A percentile compares a stretch with the other conserved stretches of the same genome.
phyloP scores from a whole-genome alignment of 768 basidiomycete genomes.

The Aureoboletus auriporus region DNA sequence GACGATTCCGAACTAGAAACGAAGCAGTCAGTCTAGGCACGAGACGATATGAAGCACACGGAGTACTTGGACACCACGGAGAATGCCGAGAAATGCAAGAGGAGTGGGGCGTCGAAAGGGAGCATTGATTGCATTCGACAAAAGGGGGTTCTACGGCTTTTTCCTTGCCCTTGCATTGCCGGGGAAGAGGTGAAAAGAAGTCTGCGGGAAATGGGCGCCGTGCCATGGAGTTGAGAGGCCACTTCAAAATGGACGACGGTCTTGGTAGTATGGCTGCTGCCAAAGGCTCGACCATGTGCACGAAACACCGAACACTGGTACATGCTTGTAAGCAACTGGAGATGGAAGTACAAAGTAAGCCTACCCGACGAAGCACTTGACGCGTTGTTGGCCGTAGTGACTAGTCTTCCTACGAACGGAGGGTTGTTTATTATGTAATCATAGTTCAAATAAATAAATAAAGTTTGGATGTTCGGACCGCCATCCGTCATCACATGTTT shows the following conservation, averaged over 20 bases:
- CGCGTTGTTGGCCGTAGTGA: not conserved
- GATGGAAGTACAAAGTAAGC: not conserved
- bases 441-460: conserved; percentile 1
- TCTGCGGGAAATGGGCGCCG: conserved; percentile 36
- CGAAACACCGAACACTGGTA: conserved; percentile 12
- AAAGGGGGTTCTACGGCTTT: conserved; percentile 32
- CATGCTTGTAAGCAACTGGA: not conserved
- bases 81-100: conserved; percentile 46
- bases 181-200: conserved; percentile 55
- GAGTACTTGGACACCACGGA: conserved; percentile 45
- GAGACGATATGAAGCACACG: not conserved
- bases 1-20: conserved; percentile 30
- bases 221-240: conserved; percentile 27
- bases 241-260: conserved; percentile 22
- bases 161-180: conserved; percentile 52
- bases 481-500: conserved; percentile 3
- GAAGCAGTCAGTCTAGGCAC: conserved; percentile 5
- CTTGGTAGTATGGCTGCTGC: conserved; percentile 47
- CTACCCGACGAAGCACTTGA: conserved; percentile 11
- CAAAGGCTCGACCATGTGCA: conserved; percentile 62
- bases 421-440: conserved; percentile 18
- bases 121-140: conserved; percentile 29
- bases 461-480: not conserved
- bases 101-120: conserved; percentile 35
- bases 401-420: not conserved